phyloP scores from a whole-genome alignment of 176 grass and related monocot species.

The Triticum monococcum region DNA sequence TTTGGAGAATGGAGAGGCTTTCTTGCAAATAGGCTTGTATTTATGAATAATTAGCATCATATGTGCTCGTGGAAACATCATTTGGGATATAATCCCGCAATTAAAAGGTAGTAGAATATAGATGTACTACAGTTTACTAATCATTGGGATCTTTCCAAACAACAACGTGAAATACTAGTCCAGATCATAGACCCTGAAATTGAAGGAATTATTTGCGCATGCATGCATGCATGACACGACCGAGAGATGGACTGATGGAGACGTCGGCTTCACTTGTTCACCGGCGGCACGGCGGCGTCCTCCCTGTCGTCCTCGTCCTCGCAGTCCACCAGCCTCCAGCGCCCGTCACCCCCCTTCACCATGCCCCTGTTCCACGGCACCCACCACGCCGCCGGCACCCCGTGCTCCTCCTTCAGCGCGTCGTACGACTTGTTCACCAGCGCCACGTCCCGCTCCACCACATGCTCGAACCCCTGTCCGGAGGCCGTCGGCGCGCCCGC shows the following conservation, averaged over 20 bases:
- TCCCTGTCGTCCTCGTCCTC: constrained; percentile 25
- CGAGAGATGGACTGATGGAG: neutral
- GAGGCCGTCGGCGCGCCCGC: neutral
- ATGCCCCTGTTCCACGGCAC: constrained; percentile 51
- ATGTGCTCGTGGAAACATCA: too few relatives aligned
- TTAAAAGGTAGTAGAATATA: too few relatives aligned
- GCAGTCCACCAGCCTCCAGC: constrained; percentile 45
- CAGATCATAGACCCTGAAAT: neutral
- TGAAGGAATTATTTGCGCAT: neutral
- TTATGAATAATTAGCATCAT: too few relatives aligned
- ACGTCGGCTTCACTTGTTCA: neutral
- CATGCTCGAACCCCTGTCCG: constrained; percentile 10
- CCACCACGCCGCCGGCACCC: constrained; percentile 52
- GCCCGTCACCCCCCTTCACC: constrained; percentile 31
- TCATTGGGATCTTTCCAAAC: too few relatives aligned
- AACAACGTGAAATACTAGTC: too few relatives aligned
- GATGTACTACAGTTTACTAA: too few relatives aligned
- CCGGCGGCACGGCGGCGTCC: neutral
- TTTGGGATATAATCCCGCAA: too few relatives aligned
- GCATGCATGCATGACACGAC: neutral
- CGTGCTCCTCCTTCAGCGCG: constrained; percentile 43
- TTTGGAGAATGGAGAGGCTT: too few relatives aligned
- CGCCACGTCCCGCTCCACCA: constrained; percentile 54
- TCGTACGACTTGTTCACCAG: constrained; percentile 54
- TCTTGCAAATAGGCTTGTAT: too few relatives aligned